phyloP scores from a whole-genome alignment of 2,329 filamentous ascomycete genomes.

The Diaporthe sp. region DNA sequence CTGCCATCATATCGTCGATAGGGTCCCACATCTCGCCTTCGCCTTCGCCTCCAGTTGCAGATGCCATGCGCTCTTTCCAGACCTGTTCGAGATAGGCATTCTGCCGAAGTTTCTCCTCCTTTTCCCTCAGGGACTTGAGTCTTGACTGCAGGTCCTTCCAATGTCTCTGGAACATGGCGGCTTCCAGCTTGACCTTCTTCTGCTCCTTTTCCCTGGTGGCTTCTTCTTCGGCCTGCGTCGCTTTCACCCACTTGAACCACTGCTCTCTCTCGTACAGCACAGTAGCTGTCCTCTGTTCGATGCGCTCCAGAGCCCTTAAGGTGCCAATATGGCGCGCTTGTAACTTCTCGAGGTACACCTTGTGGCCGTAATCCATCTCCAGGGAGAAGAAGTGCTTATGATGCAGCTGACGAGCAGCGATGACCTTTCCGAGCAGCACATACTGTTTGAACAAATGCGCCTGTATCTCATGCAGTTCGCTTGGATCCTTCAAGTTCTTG shows the following conservation, averaged over 20 bases:
- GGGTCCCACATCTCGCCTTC: conserved; percentile 61
- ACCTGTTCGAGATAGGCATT: conserved; percentile 59
- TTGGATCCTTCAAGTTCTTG: conserved; percentile 53
- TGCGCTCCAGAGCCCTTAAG: conserved; percentile 55
- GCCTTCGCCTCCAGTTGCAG: conserved; percentile 49
- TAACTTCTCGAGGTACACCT: conserved; percentile 49
- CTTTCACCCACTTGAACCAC: conserved; percentile 62
- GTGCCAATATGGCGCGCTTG: conserved; percentile 50
- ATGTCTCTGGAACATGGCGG: conserved; percentile 61
- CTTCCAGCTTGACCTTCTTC: conserved; percentile 63
- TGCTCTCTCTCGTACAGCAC: conserved; percentile 60
- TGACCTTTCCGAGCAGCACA: conserved; percentile 45
- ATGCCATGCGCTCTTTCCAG: conserved; percentile 55
- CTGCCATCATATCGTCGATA: conserved; percentile 60
- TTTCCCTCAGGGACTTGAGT: conserved; percentile 53
- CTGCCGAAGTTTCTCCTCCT: conserved; percentile 58
- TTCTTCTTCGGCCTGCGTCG: conserved; percentile 61
- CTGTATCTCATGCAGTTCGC: conserved; percentile 54
- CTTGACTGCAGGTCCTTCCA: conserved; percentile 58
- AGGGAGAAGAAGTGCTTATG: conserved; percentile 50
- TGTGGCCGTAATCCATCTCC: conserved; percentile 51
- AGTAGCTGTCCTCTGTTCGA: conserved; percentile 57
- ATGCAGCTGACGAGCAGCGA: conserved; percentile 42
- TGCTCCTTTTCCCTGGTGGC: conserved; percentile 60
- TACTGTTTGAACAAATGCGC: conserved; percentile 54